Evolutionary conservation across 257 asterid genomes (phyloP).

Genomic region (Ajuga chamaepitys): DNA sequence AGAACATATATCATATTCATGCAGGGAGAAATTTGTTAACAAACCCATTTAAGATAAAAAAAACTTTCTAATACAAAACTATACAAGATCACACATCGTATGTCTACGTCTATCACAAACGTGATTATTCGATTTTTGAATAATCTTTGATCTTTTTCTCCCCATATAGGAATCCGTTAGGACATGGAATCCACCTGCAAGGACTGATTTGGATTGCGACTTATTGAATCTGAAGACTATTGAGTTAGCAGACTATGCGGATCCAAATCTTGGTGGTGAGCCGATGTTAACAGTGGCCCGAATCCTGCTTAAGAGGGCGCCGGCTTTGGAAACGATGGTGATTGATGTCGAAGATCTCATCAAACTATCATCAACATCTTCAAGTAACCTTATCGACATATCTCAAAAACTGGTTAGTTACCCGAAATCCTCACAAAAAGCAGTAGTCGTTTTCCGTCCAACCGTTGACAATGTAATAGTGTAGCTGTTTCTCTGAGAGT

Average conservation of each 20-base stretch:
- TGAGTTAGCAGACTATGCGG: neutral
- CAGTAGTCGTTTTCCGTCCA: no score
- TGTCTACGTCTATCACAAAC: neutral
- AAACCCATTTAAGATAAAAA: neutral
- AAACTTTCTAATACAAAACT: neutral
- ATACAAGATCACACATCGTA: no score
- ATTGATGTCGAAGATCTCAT: neutral
- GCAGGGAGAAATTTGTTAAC: neutral
- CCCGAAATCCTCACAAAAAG: no score
- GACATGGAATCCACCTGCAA: neutral
- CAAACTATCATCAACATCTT: neutral
- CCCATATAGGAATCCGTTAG: neutral
- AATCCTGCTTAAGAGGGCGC: neutral
- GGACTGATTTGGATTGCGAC: neutral
- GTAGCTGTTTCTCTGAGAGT: no score
- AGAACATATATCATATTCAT: neutral
- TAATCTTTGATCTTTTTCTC: neutral
- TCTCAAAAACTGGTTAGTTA: no score
- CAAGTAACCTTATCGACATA: neutral
- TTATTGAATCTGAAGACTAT: conserved; percentile 8
- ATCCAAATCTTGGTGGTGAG: neutral
- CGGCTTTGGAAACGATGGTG: neutral
- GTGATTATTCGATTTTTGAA: neutral
- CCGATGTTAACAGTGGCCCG: neutral
- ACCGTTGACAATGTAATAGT: no score